A percentile compares a stretch with the other conserved stretches of the same genome.
These are phyloP conservation scores for Solanum boliviense DNA, from an alignment of 257 asterid genomes.

Conservation along the genomic window DNA sequence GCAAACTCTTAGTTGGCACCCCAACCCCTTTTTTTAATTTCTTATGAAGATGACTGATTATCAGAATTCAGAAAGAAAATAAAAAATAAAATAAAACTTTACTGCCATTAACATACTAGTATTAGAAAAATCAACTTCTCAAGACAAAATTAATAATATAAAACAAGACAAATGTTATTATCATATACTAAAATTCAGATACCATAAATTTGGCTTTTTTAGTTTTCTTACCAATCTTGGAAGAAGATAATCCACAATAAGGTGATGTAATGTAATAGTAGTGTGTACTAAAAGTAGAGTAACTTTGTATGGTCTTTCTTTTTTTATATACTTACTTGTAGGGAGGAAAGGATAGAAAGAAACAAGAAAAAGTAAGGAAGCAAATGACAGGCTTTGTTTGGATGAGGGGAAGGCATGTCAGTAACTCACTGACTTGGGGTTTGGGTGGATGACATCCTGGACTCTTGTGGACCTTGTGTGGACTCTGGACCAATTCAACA, in stretches of 20 bases:
- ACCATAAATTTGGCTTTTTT: neutral
- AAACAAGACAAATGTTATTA: neutral
- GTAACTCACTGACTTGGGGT: neutral
- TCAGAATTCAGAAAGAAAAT: neutral
- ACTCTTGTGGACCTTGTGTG: neutral
- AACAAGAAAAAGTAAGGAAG: neutral
- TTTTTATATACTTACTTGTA: neutral
- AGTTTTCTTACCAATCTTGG: neutral
- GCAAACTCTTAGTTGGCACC: constrained; percentile 29
- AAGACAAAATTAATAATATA: neutral
- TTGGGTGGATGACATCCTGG: constrained; percentile 4
- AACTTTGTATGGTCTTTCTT: neutral
- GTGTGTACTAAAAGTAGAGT: neutral
- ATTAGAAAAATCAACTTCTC: neutral
- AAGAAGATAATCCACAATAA: neutral
- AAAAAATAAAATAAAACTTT: neutral
- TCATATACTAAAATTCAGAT: neutral
- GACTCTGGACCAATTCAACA: neutral
- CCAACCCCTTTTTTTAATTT: constrained; percentile 8
- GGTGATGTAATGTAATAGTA: neutral
- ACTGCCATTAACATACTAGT: neutral
- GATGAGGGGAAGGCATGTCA: neutral
- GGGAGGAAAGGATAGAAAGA: neutral
- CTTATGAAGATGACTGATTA: constrained; percentile 28
- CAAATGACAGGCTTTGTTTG: neutral